phyloP scores from a whole-genome alignment of 805 yeast genomes.

The Candida qinlingensis region DNA sequence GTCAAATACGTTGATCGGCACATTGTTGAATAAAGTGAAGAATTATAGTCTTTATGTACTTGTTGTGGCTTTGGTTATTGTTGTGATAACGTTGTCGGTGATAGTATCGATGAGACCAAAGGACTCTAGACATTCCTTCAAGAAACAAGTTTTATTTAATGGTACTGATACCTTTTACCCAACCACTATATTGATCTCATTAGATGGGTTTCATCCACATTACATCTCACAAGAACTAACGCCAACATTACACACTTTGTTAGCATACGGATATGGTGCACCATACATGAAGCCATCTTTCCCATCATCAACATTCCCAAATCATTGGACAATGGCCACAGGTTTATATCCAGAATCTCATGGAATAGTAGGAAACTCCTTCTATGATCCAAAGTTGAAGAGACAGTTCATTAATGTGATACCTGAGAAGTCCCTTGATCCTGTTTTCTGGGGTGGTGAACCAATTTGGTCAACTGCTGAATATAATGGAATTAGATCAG shows the following conservation, averaged over 20 bases:
- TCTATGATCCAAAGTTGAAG: slow-evolving; percentile 54
- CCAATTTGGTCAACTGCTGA: slow-evolving; percentile 82
- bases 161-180: slow-evolving; percentile 38
- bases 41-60: slow-evolving; percentile 6
- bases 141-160: slow-evolving; percentile 8
- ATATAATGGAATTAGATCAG: slow-evolving; percentile 53
- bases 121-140: neutral
- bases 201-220: slow-evolving; percentile 92
- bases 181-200: slow-evolving; percentile 73
- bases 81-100: slow-evolving; percentile 16
- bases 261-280: slow-evolving; percentile 49
- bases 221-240: slow-evolving; percentile 62
- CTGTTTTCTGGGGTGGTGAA: slow-evolving; percentile 86
- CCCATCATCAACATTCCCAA: slow-evolving; percentile 87
- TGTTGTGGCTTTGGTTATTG: slow-evolving; percentile 8
- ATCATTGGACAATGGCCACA: slow-evolving; percentile 87
- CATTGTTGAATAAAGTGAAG: slow-evolving; percentile 1
- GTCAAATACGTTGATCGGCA: slow-evolving; percentile 3
- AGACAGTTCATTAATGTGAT: slow-evolving; percentile 61
- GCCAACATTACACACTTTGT: slow-evolving; percentile 62
- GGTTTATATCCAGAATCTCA: slow-evolving; percentile 81
- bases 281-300: slow-evolving; percentile 86
- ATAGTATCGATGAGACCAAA: slow-evolving; percentile 13
- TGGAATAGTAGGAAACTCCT: slow-evolving; percentile 82
- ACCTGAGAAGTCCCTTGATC: slow-evolving; percentile 44